These are phyloP conservation scores for Neofusicoccum sp. DNA, from an alignment of 2,329 filamentous ascomycete genomes.

Conservation along the genomic window DNA sequence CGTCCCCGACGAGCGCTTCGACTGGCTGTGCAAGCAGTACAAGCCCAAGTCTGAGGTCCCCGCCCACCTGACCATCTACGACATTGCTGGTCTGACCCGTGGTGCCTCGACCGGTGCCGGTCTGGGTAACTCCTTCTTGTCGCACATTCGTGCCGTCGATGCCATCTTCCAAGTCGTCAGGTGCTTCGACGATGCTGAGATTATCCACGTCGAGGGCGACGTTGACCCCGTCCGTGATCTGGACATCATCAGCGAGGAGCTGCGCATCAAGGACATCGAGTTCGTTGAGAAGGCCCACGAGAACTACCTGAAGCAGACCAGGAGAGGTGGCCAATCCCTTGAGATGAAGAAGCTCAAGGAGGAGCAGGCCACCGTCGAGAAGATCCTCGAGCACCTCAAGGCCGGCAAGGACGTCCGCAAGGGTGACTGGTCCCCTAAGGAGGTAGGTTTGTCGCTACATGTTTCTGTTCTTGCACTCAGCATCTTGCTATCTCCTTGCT, in stretches of 20 bases:
- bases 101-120: slow-evolving; percentile 96
- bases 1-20: slow-evolving; percentile 92
- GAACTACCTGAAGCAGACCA: slow-evolving; percentile 89
- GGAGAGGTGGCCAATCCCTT: slow-evolving; percentile 88
- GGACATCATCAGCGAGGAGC: slow-evolving; percentile 94
- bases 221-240: slow-evolving; percentile 94
- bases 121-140: slow-evolving; percentile 97
- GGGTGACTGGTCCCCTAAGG: slow-evolving; percentile 86
- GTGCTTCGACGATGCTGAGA: slow-evolving; percentile 98
- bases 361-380: slow-evolving; percentile 91
- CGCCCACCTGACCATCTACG: slow-evolving; percentile 96
- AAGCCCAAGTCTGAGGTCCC: slow-evolving; percentile 97
- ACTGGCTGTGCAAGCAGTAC: slow-evolving; percentile 96
- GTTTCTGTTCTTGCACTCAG: not conserved
- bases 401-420: slow-evolving; percentile 93
- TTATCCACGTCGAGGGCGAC: slow-evolving; percentile 98
- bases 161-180: slow-evolving; percentile 97
- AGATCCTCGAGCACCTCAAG: slow-evolving; percentile 80
- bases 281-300: slow-evolving; percentile 96
- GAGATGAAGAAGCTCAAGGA: slow-evolving; percentile 98
- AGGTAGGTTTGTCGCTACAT: slow-evolving; percentile 67
- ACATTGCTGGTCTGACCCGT: slow-evolving; percentile 94
- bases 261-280: slow-evolving; percentile 97
- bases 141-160: slow-evolving; percentile 96
- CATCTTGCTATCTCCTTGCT: slow-evolving; percentile 21